Conservation (phyloP, 805 yeast genomes). For the Metschnikowia kofuensis region DNA sequence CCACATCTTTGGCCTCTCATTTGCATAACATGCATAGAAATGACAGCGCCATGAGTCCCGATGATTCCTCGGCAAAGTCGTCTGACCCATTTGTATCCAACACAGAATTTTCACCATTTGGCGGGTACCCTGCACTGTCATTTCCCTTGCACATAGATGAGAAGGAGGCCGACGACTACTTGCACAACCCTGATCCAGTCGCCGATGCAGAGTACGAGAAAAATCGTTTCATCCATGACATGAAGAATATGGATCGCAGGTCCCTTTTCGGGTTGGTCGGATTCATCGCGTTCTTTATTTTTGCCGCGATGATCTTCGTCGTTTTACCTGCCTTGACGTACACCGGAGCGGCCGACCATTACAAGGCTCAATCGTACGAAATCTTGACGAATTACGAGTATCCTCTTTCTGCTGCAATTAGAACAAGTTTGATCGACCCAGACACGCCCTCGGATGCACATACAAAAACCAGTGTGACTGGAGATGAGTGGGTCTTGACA, state of each 20-base stretch:
- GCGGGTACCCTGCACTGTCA: conserved; percentile 92
- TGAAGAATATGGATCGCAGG: conserved; percentile 62
- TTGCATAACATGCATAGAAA: conserved; percentile 9
- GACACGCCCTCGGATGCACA: conserved; percentile 37
- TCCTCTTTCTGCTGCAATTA: conserved; percentile 35
- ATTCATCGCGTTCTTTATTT: conserved; percentile 54
- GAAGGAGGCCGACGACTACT: conserved; percentile 90
- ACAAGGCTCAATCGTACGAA: conserved; percentile 20
- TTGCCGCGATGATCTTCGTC: conserved; percentile 66
- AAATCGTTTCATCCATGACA: conserved; percentile 59
- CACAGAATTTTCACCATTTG: conserved; percentile 81
- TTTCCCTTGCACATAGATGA: conserved; percentile 91
- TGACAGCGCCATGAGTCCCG: conserved; percentile 14
- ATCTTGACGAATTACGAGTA: conserved; percentile 26
- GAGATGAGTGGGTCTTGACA: conserved; percentile 45
- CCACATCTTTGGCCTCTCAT: conserved; percentile 28
- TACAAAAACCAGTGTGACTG: conserved; percentile 38
- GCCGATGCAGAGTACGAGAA: conserved; percentile 84
- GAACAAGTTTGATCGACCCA: conserved; percentile 38
- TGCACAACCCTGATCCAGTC: conserved; percentile 95
- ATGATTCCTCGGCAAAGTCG: conserved; percentile 21
- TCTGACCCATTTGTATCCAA: conserved; percentile 43
- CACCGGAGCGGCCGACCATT: conserved; percentile 55
- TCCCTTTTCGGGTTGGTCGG: conserved; percentile 64
- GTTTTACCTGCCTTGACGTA: conserved; percentile 81